Evolutionary conservation across 306 rosid species (phyloP).

Genomic region (Carpinus fangiana): DNA sequence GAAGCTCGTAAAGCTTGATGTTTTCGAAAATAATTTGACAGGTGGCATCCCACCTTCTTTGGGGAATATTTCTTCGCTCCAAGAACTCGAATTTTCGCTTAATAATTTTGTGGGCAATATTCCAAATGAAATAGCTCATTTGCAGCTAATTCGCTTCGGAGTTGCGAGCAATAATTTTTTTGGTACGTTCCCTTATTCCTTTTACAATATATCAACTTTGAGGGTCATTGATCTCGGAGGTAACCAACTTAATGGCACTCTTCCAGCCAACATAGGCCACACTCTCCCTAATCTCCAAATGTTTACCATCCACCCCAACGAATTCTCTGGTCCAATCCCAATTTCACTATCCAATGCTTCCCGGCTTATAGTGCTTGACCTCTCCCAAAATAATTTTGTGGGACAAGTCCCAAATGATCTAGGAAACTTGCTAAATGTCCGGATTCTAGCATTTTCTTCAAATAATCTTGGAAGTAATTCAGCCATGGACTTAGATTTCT

Average conservation of each 20-base stretch:
- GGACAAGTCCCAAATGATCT: conserved; percentile 30
- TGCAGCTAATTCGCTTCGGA: not conserved
- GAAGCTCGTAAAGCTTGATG: conserved; percentile 16
- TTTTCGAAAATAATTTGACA: conserved; percentile 13
- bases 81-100: rapidly evolving
- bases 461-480: conserved; percentile 38
- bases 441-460: no score
- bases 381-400: not conserved
- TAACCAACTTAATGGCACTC: conserved; percentile 33
- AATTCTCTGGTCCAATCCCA: conserved; percentile 40
- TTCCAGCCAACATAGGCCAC: conserved; percentile 36
- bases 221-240: rapidly evolving
- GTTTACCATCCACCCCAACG: conserved; percentile 6
- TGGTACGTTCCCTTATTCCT: conserved; percentile 31
- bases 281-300: conserved; percentile 28
- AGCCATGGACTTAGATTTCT: conserved; percentile 29
- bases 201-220: conserved; percentile 44
- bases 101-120: conserved; percentile 32
- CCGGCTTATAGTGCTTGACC: not conserved
- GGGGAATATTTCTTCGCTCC: conserved; percentile 38
- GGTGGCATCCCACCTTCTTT: conserved; percentile 36
- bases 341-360: conserved; percentile 40
- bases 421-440: conserved; percentile 13
- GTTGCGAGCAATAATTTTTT: conserved; percentile 1
- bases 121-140: conserved; percentile 30